A percentile compares a stretch with the other conserved stretches of the same genome.
phyloP scores from a whole-genome alignment of 176 grass and related monocot genomes.

The Guadua angustifolia region DNA sequence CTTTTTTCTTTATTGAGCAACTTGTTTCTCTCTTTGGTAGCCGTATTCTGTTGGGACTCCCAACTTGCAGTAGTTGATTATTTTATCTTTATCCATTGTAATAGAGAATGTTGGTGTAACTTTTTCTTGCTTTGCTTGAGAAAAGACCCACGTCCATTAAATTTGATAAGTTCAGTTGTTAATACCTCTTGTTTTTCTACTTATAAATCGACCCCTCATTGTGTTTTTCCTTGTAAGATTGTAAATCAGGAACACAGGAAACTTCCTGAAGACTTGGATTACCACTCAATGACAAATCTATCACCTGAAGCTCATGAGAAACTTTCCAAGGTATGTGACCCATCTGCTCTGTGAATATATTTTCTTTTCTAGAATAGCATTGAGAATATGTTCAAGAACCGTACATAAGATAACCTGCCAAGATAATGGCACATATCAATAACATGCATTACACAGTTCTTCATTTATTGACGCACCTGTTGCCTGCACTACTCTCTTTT shows the following conservation, averaged over 20 bases:
- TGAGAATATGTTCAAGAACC: too few species aligned
- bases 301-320: constrained; percentile 91
- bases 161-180: constrained; percentile 25
- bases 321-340: too few species aligned
- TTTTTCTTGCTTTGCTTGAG: constrained; percentile 8
- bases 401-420: too few species aligned
- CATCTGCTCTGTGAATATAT: too few species aligned
- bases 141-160: constrained; percentile 9
- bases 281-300: constrained; percentile 84
- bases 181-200: constrained; percentile 10
- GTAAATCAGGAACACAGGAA: constrained; percentile 91
- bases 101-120: not conserved
- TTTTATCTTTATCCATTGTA: not conserved
- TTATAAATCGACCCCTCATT: not conserved
- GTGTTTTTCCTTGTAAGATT: constrained; percentile 54
- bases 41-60: not conserved
- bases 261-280: constrained; percentile 93
- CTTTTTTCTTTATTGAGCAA: constrained; percentile 15
- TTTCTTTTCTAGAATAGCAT: too few species aligned
- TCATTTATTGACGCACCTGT: too few species aligned
- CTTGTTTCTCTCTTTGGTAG: constrained; percentile 27
- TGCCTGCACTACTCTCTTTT: too few species aligned
- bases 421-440: too few species aligned
- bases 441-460: too few species aligned
- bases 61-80: not conserved